These are phyloP conservation scores for Mercurialis annua DNA, from an alignment of 345 rosid genomes.

Conservation along the genomic window DNA sequence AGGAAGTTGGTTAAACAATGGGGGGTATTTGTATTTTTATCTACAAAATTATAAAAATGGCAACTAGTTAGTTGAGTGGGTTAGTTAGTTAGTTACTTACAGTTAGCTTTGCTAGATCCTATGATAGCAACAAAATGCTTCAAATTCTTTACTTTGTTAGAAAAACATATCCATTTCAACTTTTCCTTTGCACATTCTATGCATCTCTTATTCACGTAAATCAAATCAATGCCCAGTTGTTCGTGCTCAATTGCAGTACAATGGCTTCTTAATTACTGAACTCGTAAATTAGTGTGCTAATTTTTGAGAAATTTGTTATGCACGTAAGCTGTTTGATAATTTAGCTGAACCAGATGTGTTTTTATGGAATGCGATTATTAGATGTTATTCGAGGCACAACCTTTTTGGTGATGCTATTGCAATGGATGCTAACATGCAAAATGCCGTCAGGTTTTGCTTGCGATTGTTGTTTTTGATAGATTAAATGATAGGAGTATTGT, in stretches of 20 bases:
- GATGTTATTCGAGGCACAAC: conserved; percentile 45
- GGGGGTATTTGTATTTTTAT: no score
- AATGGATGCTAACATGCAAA: conserved; percentile 69
- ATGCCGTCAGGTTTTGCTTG: conserved; percentile 41
- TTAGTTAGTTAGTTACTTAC: no score
- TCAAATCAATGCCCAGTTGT: conserved; percentile 50
- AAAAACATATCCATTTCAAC: conserved; percentile 3
- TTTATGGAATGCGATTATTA: conserved; percentile 60
- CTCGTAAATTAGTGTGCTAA: no score
- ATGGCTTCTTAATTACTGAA: conserved; percentile 50
- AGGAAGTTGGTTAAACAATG: no score
- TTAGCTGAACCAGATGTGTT: conserved; percentile 52
- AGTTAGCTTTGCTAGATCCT: no score
- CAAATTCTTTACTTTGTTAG: neutral
- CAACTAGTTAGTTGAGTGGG: no score
- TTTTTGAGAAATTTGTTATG: conserved; percentile 42
- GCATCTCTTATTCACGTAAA: conserved; percentile 26
- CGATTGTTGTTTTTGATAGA: conserved; percentile 49
- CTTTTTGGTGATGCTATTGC: conserved; percentile 44
- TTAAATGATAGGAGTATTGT: conserved; percentile 48
- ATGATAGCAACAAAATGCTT: neutral
- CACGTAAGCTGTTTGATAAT: conserved; percentile 56
- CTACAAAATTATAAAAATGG: no score
- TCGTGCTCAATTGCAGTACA: conserved; percentile 38
- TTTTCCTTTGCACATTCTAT: neutral